Evolutionary conservation across 176 grass and related monocot genomes (phyloP).

Genomic region (Rhynchospora pubera): DNA sequence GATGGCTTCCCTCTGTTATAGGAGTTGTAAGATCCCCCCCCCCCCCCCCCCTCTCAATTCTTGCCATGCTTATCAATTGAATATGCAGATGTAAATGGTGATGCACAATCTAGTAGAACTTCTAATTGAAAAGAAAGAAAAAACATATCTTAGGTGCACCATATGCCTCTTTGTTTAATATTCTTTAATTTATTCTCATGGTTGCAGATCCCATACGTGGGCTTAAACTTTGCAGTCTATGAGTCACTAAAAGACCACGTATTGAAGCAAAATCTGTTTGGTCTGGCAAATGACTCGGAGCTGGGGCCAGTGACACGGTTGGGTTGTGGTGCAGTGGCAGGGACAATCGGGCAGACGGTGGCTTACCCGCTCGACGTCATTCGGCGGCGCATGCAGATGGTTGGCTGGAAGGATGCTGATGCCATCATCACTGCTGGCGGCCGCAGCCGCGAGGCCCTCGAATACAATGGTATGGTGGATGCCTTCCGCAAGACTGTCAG

Average conservation of each 20-base stretch:
- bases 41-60: too few relatives aligned
- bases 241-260: slow-evolving; percentile 93
- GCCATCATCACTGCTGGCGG: slow-evolving; percentile 65
- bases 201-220: slow-evolving; percentile 78
- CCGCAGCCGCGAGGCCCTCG: slow-evolving; percentile 40
- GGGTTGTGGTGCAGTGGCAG: slow-evolving; percentile 78
- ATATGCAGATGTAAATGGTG: background rate
- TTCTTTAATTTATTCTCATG: background rate
- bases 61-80: background rate
- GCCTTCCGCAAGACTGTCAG: slow-evolving; percentile 87
- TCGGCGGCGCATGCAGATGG: slow-evolving; percentile 98
- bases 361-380: slow-evolving; percentile 96
- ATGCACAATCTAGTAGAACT: background rate
- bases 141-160: background rate
- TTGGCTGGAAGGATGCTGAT: slow-evolving; percentile 82
- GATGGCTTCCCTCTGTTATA: slow-evolving; percentile 98
- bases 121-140: background rate
- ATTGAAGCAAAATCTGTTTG: slow-evolving; percentile 49
- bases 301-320: slow-evolving; percentile 63
- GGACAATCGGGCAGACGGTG: slow-evolving; percentile 92
- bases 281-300: slow-evolving; percentile 67
- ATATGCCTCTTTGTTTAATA: background rate
- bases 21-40: slow-evolving; percentile 88
- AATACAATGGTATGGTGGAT: slow-evolving; percentile 91
- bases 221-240: slow-evolving; percentile 92